Evolutionary conservation across 352 stramenopile genomes (phyloP).

Genomic region (Peronospora farinosa): DNA sequence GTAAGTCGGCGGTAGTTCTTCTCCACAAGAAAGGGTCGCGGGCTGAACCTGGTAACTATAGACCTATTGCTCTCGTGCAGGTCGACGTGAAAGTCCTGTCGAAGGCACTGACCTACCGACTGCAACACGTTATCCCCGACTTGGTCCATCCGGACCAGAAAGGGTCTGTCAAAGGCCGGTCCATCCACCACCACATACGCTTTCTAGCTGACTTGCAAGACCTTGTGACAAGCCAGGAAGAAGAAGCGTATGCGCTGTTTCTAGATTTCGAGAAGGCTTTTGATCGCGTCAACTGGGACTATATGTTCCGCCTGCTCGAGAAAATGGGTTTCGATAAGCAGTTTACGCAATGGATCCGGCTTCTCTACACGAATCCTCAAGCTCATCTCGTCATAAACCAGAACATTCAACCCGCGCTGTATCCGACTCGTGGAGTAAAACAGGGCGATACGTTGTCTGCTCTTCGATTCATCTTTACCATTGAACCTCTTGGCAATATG

Average conservation of each 20-base stretch:
- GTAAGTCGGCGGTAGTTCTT: not conserved
- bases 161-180: not conserved
- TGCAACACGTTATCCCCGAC: not conserved
- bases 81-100: constrained; percentile 4
- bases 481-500: constrained; percentile 1
- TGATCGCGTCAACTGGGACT: not conserved
- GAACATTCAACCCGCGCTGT: not conserved
- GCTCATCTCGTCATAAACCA: not conserved
- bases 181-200: not conserved
- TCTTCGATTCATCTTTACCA: not conserved
- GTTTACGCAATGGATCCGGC: not conserved
- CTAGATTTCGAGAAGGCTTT: not conserved
- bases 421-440: not conserved
- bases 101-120: not conserved
- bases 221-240: not conserved
- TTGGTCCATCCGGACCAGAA: not conserved
- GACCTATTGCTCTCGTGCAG: constrained; percentile 8
- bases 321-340: not conserved
- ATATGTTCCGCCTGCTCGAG: not conserved
- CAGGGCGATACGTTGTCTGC: not conserved
- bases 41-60: constrained; percentile 1
- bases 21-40: constrained; percentile 11
- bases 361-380: not conserved
- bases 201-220: not conserved
- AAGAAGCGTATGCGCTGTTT: not conserved